A percentile compares a stretch with the other conserved stretches of the same genome.
Evolutionary conservation across 2,329 filamentous ascomycete genomes (phyloP).

Genomic region (Dryadomyces quercivorus): DNA sequence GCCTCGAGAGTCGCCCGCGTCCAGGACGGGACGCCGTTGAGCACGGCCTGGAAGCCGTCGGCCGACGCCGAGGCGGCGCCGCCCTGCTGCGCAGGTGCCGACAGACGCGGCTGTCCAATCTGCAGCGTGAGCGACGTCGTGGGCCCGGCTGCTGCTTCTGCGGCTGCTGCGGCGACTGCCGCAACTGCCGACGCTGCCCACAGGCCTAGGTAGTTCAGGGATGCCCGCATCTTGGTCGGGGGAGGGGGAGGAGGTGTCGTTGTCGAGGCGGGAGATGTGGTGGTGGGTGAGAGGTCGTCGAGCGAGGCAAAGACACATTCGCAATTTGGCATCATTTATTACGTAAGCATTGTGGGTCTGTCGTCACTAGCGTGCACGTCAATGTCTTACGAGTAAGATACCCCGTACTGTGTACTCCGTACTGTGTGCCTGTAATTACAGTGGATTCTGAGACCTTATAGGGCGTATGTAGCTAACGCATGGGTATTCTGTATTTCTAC

Average conservation of each 20-base stretch:
- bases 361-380: not conserved
- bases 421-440: no score
- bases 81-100: not conserved
- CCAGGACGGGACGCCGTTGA: slow-evolving; percentile 37
- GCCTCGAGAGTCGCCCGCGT: slow-evolving; percentile 58
- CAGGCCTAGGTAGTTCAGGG: not conserved
- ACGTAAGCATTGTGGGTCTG: slow-evolving; percentile 2
- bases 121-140: slow-evolving; percentile 9
- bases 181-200: slow-evolving; percentile 2
- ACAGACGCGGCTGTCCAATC: slow-evolving; percentile 4
- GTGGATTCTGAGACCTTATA: no score
- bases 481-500: no score
- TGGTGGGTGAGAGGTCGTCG: not conserved
- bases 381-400: no score
- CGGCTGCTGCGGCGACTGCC: not conserved
- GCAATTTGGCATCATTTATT: no score
- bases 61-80: not conserved
- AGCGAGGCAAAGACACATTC: not conserved
- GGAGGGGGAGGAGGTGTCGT: no score
- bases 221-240: not conserved
- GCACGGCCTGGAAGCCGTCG: not conserved
- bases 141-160: not conserved
- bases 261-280: not conserved
- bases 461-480: no score
- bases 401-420: no score